Percentiles rank a stretch among this genome's conserved stretches.
phyloP scores from a whole-genome alignment of 2,329 filamentous ascomycete species.

The Arthrobotrys musiformis region DNA sequence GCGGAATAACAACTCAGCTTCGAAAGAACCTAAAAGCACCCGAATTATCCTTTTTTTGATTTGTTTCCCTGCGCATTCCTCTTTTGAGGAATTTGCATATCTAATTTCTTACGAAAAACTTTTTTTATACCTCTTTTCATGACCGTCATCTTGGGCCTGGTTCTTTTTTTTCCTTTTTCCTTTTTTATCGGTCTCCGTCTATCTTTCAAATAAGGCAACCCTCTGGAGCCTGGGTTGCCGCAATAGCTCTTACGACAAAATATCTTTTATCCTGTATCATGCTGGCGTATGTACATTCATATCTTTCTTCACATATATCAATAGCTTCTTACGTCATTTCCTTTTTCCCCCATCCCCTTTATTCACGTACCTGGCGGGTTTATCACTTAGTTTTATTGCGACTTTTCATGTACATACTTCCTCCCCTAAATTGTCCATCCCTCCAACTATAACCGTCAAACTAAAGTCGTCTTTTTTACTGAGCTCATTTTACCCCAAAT shows the following conservation, averaged over 20 bases:
- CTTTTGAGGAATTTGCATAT: constrained; percentile 8
- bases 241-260: constrained; percentile 48
- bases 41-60: not conserved
- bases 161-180: constrained; percentile 36
- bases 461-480: constrained; percentile 14
- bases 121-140: constrained; percentile 39
- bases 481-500: constrained; percentile 2
- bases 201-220: constrained; percentile 27
- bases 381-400: constrained; percentile 50
- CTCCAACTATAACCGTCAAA: constrained; percentile 6
- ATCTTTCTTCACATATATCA: constrained; percentile 49
- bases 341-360: constrained; percentile 13
- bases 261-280: constrained; percentile 54
- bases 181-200: constrained; percentile 13
- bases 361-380: constrained; percentile 45
- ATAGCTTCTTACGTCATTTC: constrained; percentile 47
- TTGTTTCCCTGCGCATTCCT: not conserved
- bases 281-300: constrained; percentile 55
- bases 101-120: constrained; percentile 32
- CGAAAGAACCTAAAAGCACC: constrained; percentile 32
- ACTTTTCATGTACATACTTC: constrained; percentile 54
- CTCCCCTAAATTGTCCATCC: constrained; percentile 42
- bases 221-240: constrained; percentile 42
- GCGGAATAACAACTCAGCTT: constrained; percentile 26
- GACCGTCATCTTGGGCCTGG: constrained; percentile 37